phyloP scores from a whole-genome alignment of 352 stramenopile species.

The Pythium biforme region DNA sequence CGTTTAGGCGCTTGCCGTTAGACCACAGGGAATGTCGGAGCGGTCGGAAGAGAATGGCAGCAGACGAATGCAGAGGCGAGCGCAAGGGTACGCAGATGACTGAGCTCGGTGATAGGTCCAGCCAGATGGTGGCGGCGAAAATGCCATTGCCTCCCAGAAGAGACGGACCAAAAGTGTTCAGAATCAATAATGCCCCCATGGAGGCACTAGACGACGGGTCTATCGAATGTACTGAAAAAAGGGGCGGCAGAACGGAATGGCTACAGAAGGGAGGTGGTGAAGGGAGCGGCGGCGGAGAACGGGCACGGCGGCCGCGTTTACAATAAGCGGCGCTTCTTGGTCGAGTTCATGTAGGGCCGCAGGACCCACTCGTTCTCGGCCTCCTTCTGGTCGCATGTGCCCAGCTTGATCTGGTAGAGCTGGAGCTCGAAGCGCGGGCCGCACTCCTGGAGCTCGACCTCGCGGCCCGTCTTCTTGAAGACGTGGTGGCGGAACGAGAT shows the following conservation, averaged over 20 bases:
- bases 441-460: constrained; percentile 95
- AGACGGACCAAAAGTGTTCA: constrained; percentile 2
- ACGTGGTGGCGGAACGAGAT: constrained; percentile 99
- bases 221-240: constrained; percentile 3
- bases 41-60: not conserved
- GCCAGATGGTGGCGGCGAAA: constrained; percentile 10
- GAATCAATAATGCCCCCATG: constrained; percentile 1
- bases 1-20: too few species aligned
- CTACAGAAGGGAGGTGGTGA: not conserved
- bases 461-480: constrained; percentile 92
- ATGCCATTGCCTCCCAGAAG: not conserved
- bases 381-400: constrained; percentile 98
- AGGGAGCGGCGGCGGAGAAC: too few species aligned
- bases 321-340: constrained; percentile 94
- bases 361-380: constrained; percentile 99
- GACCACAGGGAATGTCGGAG: too few species aligned
- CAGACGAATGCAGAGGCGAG: not conserved
- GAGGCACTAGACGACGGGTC: not conserved
- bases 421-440: constrained; percentile 98
- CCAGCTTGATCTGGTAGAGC: constrained; percentile 97
- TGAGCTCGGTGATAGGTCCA: not conserved
- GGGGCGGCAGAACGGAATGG: not conserved
- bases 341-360: constrained; percentile 99
- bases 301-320: constrained; percentile 29
- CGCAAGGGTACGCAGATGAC: not conserved